phyloP scores from a whole-genome alignment of 1,284 basidiomycete species.

The Sanghuangporus weigelae region DNA sequence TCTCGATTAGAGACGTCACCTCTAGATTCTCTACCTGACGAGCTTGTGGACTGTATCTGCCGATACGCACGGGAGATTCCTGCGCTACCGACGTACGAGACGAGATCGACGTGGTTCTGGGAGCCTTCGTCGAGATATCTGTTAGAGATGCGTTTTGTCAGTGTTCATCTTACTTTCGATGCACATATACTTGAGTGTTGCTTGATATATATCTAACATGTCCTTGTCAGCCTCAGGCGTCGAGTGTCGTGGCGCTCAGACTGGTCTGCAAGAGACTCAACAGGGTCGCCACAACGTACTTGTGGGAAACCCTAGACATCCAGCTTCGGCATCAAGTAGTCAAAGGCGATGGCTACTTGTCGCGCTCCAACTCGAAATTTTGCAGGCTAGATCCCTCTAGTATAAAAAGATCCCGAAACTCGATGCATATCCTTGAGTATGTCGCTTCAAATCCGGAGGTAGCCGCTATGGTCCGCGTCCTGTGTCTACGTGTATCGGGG shows the following conservation, averaged over 20 bases:
- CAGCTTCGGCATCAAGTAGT: not conserved
- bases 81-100: not conserved
- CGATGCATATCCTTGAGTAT: not conserved
- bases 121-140: constrained; percentile 4
- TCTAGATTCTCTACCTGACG: not conserved
- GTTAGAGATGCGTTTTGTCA: not conserved
- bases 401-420: not conserved
- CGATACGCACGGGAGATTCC: not conserved
- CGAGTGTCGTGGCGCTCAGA: not conserved
- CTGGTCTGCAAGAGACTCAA: not conserved
- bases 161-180: not conserved
- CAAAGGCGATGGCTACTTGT: not conserved
- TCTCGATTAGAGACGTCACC: not conserved
- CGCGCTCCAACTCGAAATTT: not conserved
- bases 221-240: not conserved
- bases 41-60: not conserved
- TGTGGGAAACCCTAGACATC: not conserved
- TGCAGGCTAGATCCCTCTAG: not conserved
- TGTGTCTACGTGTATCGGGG: not conserved
- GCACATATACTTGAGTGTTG: not conserved
- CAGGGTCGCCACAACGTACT: not conserved
- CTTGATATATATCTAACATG: not conserved
- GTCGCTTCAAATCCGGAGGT: not conserved
- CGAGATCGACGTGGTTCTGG: not conserved
- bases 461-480: not conserved